Base-by-base conservation (phyloP, 176 grass and related monocot species). In the Olyra latifolia region DNA sequence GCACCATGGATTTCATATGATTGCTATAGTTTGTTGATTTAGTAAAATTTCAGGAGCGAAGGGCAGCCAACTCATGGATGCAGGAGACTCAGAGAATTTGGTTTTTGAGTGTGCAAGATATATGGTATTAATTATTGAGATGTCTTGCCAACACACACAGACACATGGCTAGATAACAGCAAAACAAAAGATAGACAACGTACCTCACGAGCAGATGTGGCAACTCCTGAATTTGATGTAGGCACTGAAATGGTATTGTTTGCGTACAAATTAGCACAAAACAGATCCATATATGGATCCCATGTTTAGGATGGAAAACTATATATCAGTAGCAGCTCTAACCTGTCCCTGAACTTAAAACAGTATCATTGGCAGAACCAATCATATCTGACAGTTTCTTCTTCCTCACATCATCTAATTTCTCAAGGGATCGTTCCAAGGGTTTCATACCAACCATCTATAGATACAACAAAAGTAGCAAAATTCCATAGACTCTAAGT, bases 391-490 rank as follows among this genome's bases (percentile, higher is more conserved):
- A 99, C 16, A 99, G 79, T 68, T 99, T 99, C 79, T 99, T 99
- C 88, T 99, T 95, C 74, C 97, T 93, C 29, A 99, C 93, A 13
- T 99, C 97, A 55, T 99, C 97, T 78, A 99, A 83, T 79, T 99
- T 99, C 84, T 99, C 97, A 59, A 99, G 81, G 7, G 93, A 96
- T 49, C 91, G 87, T 60, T 99, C 97, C 80, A 99, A 91, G 10
- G 97, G 97, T 83, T 87, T 99, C 97, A 99, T 93, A 46, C 93
- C 93, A 90, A 99, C 97, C 84, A 96, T 99, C 97, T 99, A 88
- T 45, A 80, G 5, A 87, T 38, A 88, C 12, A 55, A 82, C 62
- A 87, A 35, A 57, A 61, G 24, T 66, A 77, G 22, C 75, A 79
- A n/a, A 28, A 59, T 42, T 64, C 16, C 20, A 84, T 44, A 68